Percentiles rank a stretch among this genome's conserved stretches.
phyloP scores from a whole-genome alignment of 2,329 filamentous ascomycete genomes.

The Lithohypha guttulata region DNA sequence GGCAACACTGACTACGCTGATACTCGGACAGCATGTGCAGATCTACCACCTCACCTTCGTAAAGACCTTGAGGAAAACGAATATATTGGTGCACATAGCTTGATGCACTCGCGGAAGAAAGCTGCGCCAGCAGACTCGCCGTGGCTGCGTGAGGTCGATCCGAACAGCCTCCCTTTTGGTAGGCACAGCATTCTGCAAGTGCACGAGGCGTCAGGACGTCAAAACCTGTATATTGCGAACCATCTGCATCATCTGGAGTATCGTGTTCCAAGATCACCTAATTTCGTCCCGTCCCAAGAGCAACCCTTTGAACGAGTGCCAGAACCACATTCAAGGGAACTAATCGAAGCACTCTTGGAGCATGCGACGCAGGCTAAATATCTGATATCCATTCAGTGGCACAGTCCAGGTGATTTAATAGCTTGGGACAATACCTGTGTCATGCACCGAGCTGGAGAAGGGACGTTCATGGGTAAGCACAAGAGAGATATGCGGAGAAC shows the following conservation, averaged over 20 bases:
- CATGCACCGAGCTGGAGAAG: constrained; percentile 43
- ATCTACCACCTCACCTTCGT: constrained; percentile 31
- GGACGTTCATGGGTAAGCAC: constrained; percentile 39
- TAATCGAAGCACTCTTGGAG: constrained; percentile 29
- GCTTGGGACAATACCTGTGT: constrained; percentile 51
- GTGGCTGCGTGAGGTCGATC: constrained; percentile 36
- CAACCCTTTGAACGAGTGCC: constrained; percentile 17
- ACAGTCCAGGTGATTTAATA: constrained; percentile 40
- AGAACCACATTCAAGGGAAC: constrained; percentile 25
- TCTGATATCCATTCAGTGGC: constrained; percentile 38
- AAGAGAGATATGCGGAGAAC: constrained; percentile 45
- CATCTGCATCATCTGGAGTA: constrained; percentile 44
- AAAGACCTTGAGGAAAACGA: constrained; percentile 29
- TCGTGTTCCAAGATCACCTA: constrained; percentile 6
- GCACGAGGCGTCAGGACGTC: constrained; percentile 42
- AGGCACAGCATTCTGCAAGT: constrained; percentile 41
- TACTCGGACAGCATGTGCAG: constrained; percentile 41
- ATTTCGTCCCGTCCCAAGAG: constrained; percentile 9
- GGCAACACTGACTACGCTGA: constrained; percentile 47
- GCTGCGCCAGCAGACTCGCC: constrained; percentile 38
- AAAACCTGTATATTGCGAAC: constrained; percentile 43
- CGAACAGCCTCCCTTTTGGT: constrained; percentile 29
- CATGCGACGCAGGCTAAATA: constrained; percentile 42
- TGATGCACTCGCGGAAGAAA: constrained; percentile 43
- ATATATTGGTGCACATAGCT: constrained; percentile 41